Evolutionary conservation across 1,284 basidiomycete genomes (phyloP).

Genomic region (Bjerkandera adusta): DNA sequence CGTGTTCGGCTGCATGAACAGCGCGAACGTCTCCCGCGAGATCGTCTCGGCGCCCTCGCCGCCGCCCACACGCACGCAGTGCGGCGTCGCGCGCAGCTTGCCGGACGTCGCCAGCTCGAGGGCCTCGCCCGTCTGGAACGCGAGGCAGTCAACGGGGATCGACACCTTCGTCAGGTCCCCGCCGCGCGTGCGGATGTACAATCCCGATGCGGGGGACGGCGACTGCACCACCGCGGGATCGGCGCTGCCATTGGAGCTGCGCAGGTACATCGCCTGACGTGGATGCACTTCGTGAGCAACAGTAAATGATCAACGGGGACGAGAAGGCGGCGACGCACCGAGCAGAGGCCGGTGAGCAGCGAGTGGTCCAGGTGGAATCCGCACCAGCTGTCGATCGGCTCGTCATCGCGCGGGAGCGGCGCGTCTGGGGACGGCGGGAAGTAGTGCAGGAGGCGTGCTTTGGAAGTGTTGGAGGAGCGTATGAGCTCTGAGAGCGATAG

Average conservation of each 20-base stretch:
- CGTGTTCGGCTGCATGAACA: conserved; percentile 92
- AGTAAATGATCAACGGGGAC: conserved; percentile 4
- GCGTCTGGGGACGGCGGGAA: conserved; percentile 62
- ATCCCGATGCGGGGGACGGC: conserved; percentile 74
- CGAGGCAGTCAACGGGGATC: conserved; percentile 79
- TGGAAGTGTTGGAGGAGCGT: conserved; percentile 64
- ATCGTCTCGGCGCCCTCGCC: conserved; percentile 43
- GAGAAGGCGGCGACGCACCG: conserved; percentile 43
- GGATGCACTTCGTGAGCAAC: conserved; percentile 36
- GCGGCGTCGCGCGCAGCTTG: conserved; percentile 81
- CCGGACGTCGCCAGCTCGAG: conserved; percentile 82
- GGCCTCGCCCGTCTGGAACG: conserved; percentile 94
- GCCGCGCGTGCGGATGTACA: conserved; percentile 87
- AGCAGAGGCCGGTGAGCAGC: conserved; percentile 86
- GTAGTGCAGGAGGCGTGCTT: conserved; percentile 89
- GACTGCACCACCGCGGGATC: conserved; percentile 54
- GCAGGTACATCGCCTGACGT: conserved; percentile 79
- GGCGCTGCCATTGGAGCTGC: conserved; percentile 30
- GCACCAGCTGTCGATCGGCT: conserved; percentile 78
- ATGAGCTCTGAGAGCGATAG: conserved; percentile 66
- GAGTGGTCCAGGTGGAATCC: conserved; percentile 86
- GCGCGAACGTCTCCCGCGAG: conserved; percentile 83
- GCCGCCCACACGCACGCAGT: conserved; percentile 78
- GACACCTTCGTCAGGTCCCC: conserved; percentile 74
- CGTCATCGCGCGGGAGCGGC: conserved; percentile 43